Percentiles rank a stretch among this genome's conserved stretches.
These are phyloP conservation scores for Chamaecyparis obtusa DNA, from an alignment of 75 land plant genomes.

Conservation along the genomic window DNA sequence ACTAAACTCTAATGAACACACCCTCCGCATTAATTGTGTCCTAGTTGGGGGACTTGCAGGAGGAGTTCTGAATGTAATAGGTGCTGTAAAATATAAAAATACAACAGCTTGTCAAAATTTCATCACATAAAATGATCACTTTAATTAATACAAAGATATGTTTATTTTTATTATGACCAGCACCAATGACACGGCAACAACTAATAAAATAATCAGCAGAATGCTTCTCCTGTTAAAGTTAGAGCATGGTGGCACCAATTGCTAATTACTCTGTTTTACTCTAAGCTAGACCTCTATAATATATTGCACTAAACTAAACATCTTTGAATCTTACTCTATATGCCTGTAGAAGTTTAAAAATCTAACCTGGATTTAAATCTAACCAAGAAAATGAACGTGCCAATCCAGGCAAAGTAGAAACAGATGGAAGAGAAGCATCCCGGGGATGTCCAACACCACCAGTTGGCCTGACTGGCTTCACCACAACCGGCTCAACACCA, in stretches of 20 bases:
- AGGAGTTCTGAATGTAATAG: conserved; percentile 78
- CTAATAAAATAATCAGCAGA: not conserved
- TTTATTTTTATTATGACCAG: not conserved
- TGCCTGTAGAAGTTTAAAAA: not conserved
- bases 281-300: not conserved
- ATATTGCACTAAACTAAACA: not conserved
- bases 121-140: not conserved
- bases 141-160: not conserved
- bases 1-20: conserved; percentile 83
- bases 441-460: conserved; percentile 38
- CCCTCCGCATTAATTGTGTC: conserved; percentile 73
- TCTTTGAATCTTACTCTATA: not conserved
- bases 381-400: conserved; percentile 92
- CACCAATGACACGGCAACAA: not conserved
- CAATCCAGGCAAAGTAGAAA: conserved; percentile 50
- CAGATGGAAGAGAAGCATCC: conserved; percentile 45
- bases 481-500: conserved; percentile 83
- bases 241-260: not conserved
- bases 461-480: conserved; percentile 35
- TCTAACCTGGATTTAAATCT: conserved; percentile 72
- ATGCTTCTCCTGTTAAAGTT: not conserved
- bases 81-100: conserved; percentile 8
- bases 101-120: not conserved
- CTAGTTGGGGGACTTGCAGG: conserved; percentile 92
- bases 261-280: not conserved